Evolutionary conservation across 176 grass and related monocot species (phyloP).

Genomic region (Ampelocalamus luodianensis): DNA sequence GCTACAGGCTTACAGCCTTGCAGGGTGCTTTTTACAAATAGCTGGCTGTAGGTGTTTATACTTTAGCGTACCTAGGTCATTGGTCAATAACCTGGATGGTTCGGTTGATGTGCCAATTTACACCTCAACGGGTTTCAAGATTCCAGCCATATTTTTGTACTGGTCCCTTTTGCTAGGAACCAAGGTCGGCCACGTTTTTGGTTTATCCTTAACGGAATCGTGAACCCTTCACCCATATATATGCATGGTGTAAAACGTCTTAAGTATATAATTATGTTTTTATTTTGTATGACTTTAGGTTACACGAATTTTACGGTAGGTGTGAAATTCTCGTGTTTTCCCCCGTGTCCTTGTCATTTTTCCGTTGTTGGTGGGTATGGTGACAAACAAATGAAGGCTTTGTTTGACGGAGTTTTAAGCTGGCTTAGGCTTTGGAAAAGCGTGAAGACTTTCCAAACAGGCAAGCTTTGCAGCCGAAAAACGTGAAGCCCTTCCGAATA

Average conservation of each 20-base stretch:
- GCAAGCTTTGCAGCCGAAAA: too few relatives aligned
- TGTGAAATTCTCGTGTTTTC: too few relatives aligned
- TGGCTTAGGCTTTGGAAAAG: too few relatives aligned
- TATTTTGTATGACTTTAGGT: too few relatives aligned
- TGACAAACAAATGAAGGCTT: too few relatives aligned
- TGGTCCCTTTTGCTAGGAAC: background rate
- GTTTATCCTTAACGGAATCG: background rate
- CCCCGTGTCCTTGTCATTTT: too few relatives aligned
- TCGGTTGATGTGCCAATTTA: constrained; percentile 17
- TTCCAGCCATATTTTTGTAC: background rate
- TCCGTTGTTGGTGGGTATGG: too few relatives aligned
- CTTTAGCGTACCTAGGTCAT: background rate
- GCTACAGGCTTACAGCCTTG: background rate
- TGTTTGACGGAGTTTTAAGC: too few relatives aligned
- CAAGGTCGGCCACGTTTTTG: background rate
- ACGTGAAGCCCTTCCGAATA: too few relatives aligned
- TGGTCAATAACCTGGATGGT: background rate
- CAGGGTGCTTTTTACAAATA: constrained; percentile 2
- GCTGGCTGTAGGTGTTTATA: constrained; percentile 31
- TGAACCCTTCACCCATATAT: background rate
- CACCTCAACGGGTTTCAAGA: background rate
- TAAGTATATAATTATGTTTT: background rate
- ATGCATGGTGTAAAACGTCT: background rate
- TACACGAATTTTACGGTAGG: too few relatives aligned
- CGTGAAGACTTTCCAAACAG: too few relatives aligned